Conservation (phyloP, 2,329 filamentous ascomycete genomes). For the Stachybotrys chartarum region DNA sequence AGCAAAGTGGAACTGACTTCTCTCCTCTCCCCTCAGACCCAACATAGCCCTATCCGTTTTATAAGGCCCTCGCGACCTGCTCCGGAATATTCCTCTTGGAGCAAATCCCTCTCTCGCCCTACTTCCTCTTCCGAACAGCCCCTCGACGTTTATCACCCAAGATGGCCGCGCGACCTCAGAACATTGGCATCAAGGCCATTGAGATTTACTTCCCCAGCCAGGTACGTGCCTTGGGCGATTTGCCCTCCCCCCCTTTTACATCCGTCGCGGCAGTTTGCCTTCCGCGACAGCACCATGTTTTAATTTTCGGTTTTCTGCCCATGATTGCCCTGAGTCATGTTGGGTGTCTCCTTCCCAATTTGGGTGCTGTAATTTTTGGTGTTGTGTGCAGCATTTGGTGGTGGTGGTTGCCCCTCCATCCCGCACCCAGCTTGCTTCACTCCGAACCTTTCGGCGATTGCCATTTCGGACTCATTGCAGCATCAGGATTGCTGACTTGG, state of each 20-base stretch:
- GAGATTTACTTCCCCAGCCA: conserved; percentile 84
- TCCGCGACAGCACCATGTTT: neutral
- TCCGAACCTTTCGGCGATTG: conserved; percentile 6
- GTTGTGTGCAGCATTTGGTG: conserved; percentile 4
- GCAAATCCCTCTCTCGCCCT: neutral
- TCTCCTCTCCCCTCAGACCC: neutral
- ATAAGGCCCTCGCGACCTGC: neutral
- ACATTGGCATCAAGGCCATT: conserved; percentile 90
- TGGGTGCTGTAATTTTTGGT: conserved; percentile 12
- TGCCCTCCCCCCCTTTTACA: neutral
- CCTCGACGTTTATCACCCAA: neutral
- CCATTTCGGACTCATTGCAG: neutral
- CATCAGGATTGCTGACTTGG: neutral
- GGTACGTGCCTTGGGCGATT: conserved; percentile 43
- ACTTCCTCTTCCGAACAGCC: conserved; percentile 2
- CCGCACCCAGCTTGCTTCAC: conserved; percentile 16
- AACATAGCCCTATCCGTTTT: neutral
- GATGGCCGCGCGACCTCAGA: conserved; percentile 74
- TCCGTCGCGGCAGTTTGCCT: neutral
- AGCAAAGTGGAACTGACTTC: neutral
- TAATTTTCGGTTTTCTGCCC: neutral
- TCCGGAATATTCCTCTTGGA: neutral
- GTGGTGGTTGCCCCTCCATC: conserved; percentile 12
- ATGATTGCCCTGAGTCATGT: neutral
- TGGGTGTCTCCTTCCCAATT: conserved; percentile 6